These are phyloP conservation scores for Gardenia jasminoides DNA, from an alignment of 257 asterid species.

Conservation along the genomic window DNA sequence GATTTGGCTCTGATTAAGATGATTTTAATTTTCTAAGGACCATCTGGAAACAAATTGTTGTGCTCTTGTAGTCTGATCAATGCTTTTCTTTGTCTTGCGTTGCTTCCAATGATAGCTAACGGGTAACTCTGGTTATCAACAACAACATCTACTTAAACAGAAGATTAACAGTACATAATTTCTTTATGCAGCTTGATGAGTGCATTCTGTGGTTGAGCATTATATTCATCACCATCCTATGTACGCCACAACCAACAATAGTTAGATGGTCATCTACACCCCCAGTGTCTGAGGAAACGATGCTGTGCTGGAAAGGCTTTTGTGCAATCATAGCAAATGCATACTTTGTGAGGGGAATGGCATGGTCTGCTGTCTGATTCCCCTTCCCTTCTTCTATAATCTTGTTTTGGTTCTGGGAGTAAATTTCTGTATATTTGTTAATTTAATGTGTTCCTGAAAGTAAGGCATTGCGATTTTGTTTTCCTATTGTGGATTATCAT, in stretches of 20 bases:
- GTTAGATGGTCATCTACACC: conserved; percentile 93
- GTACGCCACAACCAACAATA: conserved; percentile 93
- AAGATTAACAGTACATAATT: not conserved
- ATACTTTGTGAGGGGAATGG: conserved; percentile 93
- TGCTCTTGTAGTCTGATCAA: not conserved
- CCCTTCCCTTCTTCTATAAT: not conserved
- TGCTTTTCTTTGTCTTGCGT: not conserved
- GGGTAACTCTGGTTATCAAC: not conserved
- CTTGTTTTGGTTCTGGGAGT: not conserved
- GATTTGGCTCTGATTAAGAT: not conserved
- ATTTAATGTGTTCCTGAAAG: not conserved
- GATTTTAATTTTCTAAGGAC: not conserved
- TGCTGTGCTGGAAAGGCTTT: conserved; percentile 82
- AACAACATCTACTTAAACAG: not conserved
- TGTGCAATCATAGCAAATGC: conserved; percentile 97
- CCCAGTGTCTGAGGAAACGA: conserved; percentile 70
- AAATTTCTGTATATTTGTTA: no score
- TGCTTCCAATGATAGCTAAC: no score
- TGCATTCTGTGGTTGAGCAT: conserved; percentile 93
- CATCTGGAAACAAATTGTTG: not conserved
- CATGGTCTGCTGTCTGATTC: conserved; percentile 55
- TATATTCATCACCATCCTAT: conserved; percentile 79
- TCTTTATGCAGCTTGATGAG: conserved; percentile 64
- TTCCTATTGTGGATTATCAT: not conserved
- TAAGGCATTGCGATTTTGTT: not conserved